These are phyloP conservation scores for Tarenaya hassleriana DNA, from an alignment of 345 rosid genomes.

Conservation along the genomic window DNA sequence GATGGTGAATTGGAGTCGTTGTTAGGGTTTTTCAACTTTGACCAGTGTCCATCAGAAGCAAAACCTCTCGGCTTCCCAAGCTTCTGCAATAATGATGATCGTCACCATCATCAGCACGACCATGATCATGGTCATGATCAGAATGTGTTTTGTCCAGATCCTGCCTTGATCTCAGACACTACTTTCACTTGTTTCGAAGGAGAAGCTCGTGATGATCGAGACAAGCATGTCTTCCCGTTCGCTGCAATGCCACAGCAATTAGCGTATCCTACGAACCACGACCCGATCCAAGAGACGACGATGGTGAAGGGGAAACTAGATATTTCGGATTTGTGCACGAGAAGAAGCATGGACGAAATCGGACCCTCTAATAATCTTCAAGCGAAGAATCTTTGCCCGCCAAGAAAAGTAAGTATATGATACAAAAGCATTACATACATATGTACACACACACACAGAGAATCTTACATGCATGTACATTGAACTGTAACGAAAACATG, in stretches of 20 bases:
- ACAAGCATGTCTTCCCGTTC: conserved; percentile 30
- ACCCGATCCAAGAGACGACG: conserved; percentile 16
- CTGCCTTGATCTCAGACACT: conserved; percentile 19
- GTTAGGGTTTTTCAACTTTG: conserved; percentile 33
- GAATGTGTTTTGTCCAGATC: conserved; percentile 19
- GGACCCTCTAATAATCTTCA: conserved; percentile 22
- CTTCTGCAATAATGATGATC: conserved; percentile 27
- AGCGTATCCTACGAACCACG: conserved; percentile 29
- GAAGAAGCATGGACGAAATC: conserved; percentile 11
- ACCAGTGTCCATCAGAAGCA: conserved; percentile 30
- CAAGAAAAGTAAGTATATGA: conserved; percentile 20
- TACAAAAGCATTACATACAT: conserved; percentile 7
- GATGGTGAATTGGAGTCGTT: conserved; percentile 36
- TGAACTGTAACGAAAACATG: too few species aligned
- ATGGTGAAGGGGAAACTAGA: conserved; percentile 22
- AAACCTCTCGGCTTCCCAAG: conserved; percentile 26
- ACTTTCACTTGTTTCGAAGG: too few species aligned
- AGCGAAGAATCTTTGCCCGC: too few species aligned
- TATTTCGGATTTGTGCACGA: conserved; percentile 16
- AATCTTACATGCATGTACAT: too few species aligned
- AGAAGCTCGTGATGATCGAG: too few species aligned
- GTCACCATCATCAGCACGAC: too few species aligned
- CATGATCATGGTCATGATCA: too few species aligned
- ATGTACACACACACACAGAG: conserved; percentile 16
- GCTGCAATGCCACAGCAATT: conserved; percentile 23